Conservation (phyloP, 1,284 basidiomycete genomes). For the Entoloma clypeatum region DNA sequence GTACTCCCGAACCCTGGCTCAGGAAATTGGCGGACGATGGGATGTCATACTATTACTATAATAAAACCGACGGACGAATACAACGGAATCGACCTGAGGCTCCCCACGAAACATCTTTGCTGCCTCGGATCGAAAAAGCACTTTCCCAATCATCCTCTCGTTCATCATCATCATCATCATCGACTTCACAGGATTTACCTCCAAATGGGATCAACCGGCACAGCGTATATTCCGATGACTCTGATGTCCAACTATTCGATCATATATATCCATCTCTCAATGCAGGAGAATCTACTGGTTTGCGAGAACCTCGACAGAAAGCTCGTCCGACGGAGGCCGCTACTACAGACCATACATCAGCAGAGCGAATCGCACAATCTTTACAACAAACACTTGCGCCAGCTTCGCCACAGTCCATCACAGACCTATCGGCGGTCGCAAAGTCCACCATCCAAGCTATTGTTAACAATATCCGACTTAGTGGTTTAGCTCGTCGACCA, state of each 20-base stretch:
- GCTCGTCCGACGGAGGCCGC: conserved; percentile 19
- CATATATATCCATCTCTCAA: conserved; percentile 25
- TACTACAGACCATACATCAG: conserved; percentile 52
- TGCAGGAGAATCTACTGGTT: conserved; percentile 25
- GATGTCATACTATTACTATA: conserved; percentile 76
- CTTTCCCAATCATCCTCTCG: conserved; percentile 20
- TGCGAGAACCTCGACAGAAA: conserved; percentile 13
- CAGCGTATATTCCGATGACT: conserved; percentile 76
- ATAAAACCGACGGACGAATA: conserved; percentile 65
- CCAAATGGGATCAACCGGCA: conserved; percentile 41
- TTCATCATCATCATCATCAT: conserved; percentile 29
- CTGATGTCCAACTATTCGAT: conserved; percentile 63
- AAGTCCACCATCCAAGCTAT: conserved; percentile 60
- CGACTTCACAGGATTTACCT: conserved; percentile 28
- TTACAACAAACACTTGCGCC: conserved; percentile 62
- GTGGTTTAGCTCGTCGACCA: conserved; percentile 39
- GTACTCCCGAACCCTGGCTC: conserved; percentile 77
- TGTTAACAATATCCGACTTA: conserved; percentile 54
- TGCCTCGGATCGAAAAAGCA: conserved; percentile 17
- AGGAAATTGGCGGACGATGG: conserved; percentile 81
- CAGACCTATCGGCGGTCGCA: conserved; percentile 55
- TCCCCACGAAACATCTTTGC: conserved; percentile 13
- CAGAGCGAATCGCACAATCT: conserved; percentile 62
- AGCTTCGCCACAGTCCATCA: conserved; percentile 52
- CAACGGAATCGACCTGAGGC: conserved; percentile 64